Conservation (phyloP, 2,329 filamentous ascomycete species). For the Aspergillus fijiensis region DNA sequence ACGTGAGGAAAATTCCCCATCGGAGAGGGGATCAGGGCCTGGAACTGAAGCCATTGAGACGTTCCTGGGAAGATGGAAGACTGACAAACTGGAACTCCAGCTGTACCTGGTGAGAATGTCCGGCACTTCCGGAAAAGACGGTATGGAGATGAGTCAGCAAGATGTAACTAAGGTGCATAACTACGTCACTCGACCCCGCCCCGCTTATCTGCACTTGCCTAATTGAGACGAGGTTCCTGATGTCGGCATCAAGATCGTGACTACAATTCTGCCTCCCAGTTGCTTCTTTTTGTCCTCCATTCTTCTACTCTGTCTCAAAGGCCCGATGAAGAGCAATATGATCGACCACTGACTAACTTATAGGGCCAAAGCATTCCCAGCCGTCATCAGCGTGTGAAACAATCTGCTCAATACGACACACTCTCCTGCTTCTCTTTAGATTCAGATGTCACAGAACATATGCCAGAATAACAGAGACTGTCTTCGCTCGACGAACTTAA, state of each 20-base stretch:
- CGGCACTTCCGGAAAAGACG: not conserved
- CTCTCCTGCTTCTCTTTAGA: too few relatives aligned
- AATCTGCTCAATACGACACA: too few relatives aligned
- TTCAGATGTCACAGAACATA: too few relatives aligned
- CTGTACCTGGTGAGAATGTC: not conserved
- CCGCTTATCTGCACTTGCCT: not conserved
- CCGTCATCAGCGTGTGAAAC: too few relatives aligned
- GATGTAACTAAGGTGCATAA: not conserved
- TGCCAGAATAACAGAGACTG: too few relatives aligned
- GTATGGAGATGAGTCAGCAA: not conserved
- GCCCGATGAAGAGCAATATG: too few relatives aligned
- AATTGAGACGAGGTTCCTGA: not conserved
- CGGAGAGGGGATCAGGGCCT: slow-evolving; percentile 17
- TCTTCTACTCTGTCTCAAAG: too few relatives aligned
- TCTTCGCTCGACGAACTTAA: too few relatives aligned
- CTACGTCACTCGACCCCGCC: not conserved
- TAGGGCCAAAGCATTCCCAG: too few relatives aligned
- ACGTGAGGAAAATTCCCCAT: slow-evolving; percentile 26
- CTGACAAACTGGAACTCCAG: not conserved
- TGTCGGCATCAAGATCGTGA: not conserved
- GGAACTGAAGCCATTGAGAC: slow-evolving; percentile 11
- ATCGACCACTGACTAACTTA: too few relatives aligned
- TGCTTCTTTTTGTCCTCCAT: not conserved
- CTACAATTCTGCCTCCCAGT: not conserved
- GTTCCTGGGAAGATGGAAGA: not conserved